Evolutionary conservation across 441 rosid genomes (phyloP).

Genomic region (Sinapis alba): DNA sequence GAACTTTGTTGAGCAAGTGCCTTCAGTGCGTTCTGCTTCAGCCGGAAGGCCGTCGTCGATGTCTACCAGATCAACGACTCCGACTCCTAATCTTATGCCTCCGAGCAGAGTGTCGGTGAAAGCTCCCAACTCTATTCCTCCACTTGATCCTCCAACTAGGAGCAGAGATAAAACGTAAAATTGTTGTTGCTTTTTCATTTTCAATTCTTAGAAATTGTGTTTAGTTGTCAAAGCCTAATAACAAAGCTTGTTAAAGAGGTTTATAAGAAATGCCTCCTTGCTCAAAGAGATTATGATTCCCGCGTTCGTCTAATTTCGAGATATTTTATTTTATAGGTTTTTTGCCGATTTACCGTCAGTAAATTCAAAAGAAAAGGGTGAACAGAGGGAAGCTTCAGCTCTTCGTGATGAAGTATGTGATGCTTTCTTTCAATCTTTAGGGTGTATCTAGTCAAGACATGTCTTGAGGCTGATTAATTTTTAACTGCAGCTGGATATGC

Average conservation of each 20-base stretch:
- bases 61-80: conserved; percentile 52
- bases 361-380: conserved; percentile 56
- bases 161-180: conserved; percentile 56
- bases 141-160: conserved; percentile 68
- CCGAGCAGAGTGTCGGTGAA: conserved; percentile 56
- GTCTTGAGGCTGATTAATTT: not conserved
- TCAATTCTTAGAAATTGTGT: not conserved
- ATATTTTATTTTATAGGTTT: conserved; percentile 50
- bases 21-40: conserved; percentile 66
- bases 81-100: conserved; percentile 47
- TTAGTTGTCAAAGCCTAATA: not conserved
- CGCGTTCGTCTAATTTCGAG: not conserved
- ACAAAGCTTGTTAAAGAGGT: conserved; percentile 9
- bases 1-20: conserved; percentile 69
- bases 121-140: conserved; percentile 59
- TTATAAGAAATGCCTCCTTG: not conserved
- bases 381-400: conserved; percentile 83
- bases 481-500: conserved; percentile 69
- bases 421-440: not conserved
- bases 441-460: conserved; percentile 6
- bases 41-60: conserved; percentile 63
- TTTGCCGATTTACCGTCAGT: conserved; percentile 52
- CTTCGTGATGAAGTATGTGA: conserved; percentile 81
- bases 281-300: not conserved
- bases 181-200: not conserved